Evolutionary conservation across 179 eudicot species (phyloP).

Genomic region (Nepenthes alata): DNA sequence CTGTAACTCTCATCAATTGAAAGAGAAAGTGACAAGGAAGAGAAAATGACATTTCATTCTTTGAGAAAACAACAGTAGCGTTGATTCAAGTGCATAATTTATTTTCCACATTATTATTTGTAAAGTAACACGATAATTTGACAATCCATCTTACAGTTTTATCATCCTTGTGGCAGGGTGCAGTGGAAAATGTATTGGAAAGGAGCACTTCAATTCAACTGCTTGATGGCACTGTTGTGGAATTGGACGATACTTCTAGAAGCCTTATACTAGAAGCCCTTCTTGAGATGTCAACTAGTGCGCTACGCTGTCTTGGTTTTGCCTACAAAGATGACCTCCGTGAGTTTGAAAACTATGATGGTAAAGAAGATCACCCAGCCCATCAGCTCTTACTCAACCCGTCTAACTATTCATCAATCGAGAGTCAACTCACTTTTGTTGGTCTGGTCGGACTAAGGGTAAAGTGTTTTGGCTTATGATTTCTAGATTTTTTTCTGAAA

Average conservation of each 20-base stretch:
- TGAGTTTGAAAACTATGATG: conserved; percentile 37
- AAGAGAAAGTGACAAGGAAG: too few species aligned
- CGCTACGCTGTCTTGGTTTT: conserved; percentile 47
- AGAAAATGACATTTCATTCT: too few species aligned
- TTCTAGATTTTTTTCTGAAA: conserved; percentile 4
- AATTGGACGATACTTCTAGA: conserved; percentile 26
- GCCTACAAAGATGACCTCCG: conserved; percentile 41
- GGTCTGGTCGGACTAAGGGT: conserved; percentile 50
- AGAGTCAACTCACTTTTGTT: conserved; percentile 40
- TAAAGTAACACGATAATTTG: too few species aligned
- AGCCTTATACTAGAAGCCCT: conserved; percentile 27
- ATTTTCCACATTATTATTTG: too few species aligned
- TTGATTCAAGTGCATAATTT: too few species aligned
- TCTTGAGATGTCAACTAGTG: conserved; percentile 34
- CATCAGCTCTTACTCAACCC: conserved; percentile 40
- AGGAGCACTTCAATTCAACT: conserved; percentile 45
- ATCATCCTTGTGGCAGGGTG: conserved; percentile 31
- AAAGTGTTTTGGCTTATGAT: neutral
- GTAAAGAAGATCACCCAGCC: conserved; percentile 53
- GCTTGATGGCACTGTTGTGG: conserved; percentile 37
- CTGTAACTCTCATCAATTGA: too few species aligned
- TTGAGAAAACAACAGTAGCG: too few species aligned
- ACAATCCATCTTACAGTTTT: too few species aligned
- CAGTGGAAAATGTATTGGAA: conserved; percentile 47
- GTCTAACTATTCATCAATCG: conserved; percentile 34